These are phyloP conservation scores for Didymosphaeria variabile DNA, from an alignment of 2,329 filamentous ascomycete species.

Conservation along the genomic window DNA sequence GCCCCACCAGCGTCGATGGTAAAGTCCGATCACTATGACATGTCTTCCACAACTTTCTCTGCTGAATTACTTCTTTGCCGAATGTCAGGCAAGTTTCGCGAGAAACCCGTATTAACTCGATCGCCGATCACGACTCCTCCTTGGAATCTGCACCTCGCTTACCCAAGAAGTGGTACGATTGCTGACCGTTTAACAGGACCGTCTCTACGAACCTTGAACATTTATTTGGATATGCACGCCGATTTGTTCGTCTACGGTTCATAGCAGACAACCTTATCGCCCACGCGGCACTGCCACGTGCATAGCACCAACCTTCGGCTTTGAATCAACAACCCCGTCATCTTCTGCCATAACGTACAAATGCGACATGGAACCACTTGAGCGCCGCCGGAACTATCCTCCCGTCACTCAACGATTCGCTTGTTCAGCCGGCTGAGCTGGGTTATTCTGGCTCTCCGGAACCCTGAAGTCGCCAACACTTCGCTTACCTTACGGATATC, in stretches of 20 bases:
- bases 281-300: not conserved
- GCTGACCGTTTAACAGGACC: not conserved
- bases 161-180: slow-evolving; percentile 1
- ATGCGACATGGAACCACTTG: not conserved
- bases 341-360: not conserved
- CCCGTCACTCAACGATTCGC: not conserved
- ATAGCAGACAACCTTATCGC: not conserved
- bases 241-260: not conserved
- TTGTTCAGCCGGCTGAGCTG: not conserved
- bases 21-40: not conserved
- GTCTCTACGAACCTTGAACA: not conserved
- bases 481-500: not conserved
- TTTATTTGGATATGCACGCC: not conserved
- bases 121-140: slow-evolving; percentile 6
- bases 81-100: not conserved
- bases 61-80: not conserved
- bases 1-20: no score
- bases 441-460: not conserved
- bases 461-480: not conserved
- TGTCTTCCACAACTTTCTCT: not conserved
- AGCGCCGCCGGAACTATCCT: not conserved
- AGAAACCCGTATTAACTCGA: not conserved
- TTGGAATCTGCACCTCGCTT: slow-evolving; percentile 3
- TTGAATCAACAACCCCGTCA: slow-evolving; percentile 2
- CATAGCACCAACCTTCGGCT: not conserved